A percentile compares a stretch with the other conserved stretches of the same genome.
Conservation (phyloP, 345 rosid genomes). For the Cardamine resedifolia region DNA sequence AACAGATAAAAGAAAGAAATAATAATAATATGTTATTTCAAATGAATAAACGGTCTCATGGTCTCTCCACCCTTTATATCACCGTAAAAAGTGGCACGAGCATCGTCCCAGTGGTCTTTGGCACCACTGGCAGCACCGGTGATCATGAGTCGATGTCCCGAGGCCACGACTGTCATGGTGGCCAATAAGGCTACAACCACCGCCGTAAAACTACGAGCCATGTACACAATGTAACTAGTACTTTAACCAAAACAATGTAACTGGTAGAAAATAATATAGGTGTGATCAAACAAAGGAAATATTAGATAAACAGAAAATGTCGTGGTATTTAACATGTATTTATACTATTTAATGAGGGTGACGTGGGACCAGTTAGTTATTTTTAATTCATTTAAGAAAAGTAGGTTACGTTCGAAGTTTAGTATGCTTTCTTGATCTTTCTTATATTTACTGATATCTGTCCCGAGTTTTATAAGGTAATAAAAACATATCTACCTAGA, state of each 20-base stretch:
- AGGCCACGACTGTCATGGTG: background rate
- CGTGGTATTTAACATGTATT: background rate
- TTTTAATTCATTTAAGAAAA: background rate
- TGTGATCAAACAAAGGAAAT: background rate
- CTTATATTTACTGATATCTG: background rate
- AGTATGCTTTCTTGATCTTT: background rate
- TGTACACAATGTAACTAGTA: background rate
- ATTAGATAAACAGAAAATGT: background rate
- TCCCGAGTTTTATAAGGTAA: background rate
- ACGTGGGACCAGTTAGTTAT: background rate
- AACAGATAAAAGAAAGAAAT: background rate
- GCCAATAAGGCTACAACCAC: background rate
- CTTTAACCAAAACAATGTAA: background rate
- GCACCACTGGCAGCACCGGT: background rate
- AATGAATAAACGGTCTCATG: slow-evolving; percentile 15
- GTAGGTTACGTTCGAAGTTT: background rate
- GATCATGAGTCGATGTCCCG: background rate
- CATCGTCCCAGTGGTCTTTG: background rate
- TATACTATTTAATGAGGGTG: background rate
- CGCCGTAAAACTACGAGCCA: slow-evolving; percentile 5
- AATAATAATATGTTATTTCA: background rate
- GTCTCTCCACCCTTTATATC: slow-evolving; percentile 21
- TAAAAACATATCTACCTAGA: background rate
- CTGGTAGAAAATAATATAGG: background rate
- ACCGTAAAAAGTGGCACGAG: slow-evolving; percentile 33